Evolutionary conservation across 2,329 filamentous ascomycete species (phyloP).

Genomic region (Cryphonectria parasitica): DNA sequence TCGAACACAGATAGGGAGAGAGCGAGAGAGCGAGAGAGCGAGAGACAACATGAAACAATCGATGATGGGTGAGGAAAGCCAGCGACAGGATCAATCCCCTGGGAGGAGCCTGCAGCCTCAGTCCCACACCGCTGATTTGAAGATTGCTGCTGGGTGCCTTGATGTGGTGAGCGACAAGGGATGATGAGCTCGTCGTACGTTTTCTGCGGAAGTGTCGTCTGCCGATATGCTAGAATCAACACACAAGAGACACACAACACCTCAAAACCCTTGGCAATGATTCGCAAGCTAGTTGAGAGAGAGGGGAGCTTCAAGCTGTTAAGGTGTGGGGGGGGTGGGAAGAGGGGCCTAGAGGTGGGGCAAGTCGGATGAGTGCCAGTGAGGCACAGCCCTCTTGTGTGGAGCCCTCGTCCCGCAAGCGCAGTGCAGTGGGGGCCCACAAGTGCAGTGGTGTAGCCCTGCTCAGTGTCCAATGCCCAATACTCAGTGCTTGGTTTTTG

Average conservation of each 20-base stretch:
- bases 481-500: too few relatives aligned
- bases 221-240: constrained; percentile 11
- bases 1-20: not conserved
- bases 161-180: constrained; percentile 4
- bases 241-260: not conserved
- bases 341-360: not conserved
- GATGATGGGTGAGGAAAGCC: not conserved
- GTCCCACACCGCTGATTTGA: constrained; percentile 1
- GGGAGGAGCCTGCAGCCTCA: not conserved
- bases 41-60: not conserved
- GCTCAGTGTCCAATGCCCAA: too few relatives aligned
- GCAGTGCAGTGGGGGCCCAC: not conserved
- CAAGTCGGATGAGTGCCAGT: not conserved
- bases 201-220: not conserved
- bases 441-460: not conserved
- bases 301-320: not conserved
- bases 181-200: constrained; percentile 5
- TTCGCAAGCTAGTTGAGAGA: not conserved
- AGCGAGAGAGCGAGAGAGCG: too few relatives aligned
- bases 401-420: not conserved
- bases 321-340: not conserved
- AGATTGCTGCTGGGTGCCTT: not conserved
- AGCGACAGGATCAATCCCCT: not conserved
- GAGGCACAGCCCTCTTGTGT: not conserved
- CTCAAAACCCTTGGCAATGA: not conserved